These are phyloP conservation scores for Corinectria fuckeliana DNA, from an alignment of 2,329 filamentous ascomycete genomes.

Conservation along the genomic window DNA sequence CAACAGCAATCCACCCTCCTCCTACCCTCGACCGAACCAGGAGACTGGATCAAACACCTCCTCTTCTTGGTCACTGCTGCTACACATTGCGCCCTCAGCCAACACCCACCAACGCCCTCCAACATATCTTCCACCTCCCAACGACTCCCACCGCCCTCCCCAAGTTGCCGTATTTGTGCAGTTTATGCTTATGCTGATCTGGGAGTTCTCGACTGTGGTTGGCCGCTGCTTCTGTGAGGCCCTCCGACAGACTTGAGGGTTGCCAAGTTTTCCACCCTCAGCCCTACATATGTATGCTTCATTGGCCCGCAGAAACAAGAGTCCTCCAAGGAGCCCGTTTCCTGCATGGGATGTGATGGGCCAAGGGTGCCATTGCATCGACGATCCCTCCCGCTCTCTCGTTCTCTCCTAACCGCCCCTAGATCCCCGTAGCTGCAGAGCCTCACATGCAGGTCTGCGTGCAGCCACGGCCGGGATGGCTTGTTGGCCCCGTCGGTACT, in stretches of 20 bases:
- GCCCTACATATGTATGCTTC: slow-evolving; percentile 16
- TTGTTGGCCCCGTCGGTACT: slow-evolving; percentile 8
- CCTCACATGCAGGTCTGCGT: slow-evolving; percentile 35
- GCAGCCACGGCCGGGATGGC: slow-evolving; percentile 20
- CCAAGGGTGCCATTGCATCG: slow-evolving; percentile 28
- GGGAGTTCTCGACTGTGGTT: slow-evolving; percentile 16
- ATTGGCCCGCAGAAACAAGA: slow-evolving; percentile 18
- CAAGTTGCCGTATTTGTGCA: background rate
- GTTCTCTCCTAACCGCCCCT: slow-evolving; percentile 21
- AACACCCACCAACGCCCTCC: background rate
- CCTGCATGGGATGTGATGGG: slow-evolving; percentile 20
- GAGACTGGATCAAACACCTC: slow-evolving; percentile 11
- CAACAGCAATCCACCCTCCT: background rate
- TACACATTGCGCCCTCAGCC: background rate
- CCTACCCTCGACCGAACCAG: background rate
- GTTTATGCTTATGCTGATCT: background rate
- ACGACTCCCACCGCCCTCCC: background rate
- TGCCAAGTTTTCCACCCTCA: slow-evolving; percentile 24
- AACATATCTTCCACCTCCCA: background rate
- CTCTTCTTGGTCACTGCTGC: slow-evolving; percentile 1
- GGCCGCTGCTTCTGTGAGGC: background rate
- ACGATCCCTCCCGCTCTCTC: slow-evolving; percentile 28
- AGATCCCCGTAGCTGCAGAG: slow-evolving; percentile 34
- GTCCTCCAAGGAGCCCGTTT: slow-evolving; percentile 12
- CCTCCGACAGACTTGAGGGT: slow-evolving; percentile 1